Percentiles rank a stretch among this genome's conserved stretches.
Evolutionary conservation across 1,284 basidiomycete species (phyloP).

Genomic region (Pulchroboletus neoregius): DNA sequence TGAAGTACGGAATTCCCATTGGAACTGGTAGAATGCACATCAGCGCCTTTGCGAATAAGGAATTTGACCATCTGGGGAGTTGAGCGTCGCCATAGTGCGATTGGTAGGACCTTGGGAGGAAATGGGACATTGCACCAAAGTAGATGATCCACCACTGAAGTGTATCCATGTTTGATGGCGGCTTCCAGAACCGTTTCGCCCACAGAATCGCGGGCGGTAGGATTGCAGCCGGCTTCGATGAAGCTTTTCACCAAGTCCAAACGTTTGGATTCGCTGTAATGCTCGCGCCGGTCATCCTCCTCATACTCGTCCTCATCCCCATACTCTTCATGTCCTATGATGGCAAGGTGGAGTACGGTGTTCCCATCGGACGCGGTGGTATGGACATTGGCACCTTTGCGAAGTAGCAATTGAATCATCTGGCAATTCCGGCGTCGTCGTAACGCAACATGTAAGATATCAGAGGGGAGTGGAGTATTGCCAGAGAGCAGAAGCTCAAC

Average conservation of each 20-base stretch:
- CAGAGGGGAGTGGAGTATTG: too few species aligned
- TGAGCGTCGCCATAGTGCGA: not conserved
- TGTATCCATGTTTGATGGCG: not conserved
- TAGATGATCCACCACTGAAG: not conserved
- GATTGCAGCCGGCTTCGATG: not conserved
- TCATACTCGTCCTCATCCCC: too few species aligned
- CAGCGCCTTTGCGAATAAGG: not conserved
- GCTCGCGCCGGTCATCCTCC: too few species aligned
- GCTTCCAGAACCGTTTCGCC: not conserved
- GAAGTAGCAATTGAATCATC: too few species aligned
- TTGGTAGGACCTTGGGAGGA: not conserved
- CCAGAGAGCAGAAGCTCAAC: not conserved
- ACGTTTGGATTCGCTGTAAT: not conserved
- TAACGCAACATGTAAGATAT: too few species aligned
- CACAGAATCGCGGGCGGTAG: not conserved
- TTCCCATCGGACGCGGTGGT: too few species aligned
- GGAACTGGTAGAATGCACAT: not conserved
- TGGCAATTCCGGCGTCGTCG: too few species aligned
- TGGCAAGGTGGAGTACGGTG: too few species aligned
- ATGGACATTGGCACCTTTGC: too few species aligned
- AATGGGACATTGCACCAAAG: not conserved
- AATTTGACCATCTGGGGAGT: not conserved
- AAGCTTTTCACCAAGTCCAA: not conserved
- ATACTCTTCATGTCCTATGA: too few species aligned
- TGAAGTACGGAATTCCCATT: not conserved